These are phyloP conservation scores for Luvunga scandens DNA, from an alignment of 345 rosid genomes.

Conservation along the genomic window DNA sequence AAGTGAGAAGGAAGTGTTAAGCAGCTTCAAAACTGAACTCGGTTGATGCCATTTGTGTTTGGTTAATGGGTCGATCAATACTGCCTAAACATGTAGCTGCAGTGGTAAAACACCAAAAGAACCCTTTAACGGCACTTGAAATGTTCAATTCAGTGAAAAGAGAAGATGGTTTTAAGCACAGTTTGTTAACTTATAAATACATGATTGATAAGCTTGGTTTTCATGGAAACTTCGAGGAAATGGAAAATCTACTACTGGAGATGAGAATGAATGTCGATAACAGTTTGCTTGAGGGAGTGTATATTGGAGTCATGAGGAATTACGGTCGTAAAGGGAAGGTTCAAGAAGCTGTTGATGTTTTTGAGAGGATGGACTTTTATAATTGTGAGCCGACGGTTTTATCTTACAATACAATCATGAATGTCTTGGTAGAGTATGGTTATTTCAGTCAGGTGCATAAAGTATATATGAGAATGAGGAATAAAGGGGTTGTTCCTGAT, in stretches of 20 bases:
- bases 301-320: slow-evolving; percentile 62
- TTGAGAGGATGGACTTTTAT: slow-evolving; percentile 94
- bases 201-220: slow-evolving; percentile 74
- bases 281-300: slow-evolving; percentile 71
- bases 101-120: slow-evolving; percentile 64
- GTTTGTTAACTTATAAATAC: slow-evolving; percentile 60
- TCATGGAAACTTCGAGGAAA: slow-evolving; percentile 70
- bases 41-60: slow-evolving; percentile 6
- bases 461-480: slow-evolving; percentile 82
- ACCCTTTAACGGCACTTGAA: slow-evolving; percentile 66
- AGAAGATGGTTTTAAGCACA: slow-evolving; percentile 72
- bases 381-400: slow-evolving; percentile 62
- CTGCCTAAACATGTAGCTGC: slow-evolving; percentile 83
- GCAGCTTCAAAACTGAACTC: background rate
- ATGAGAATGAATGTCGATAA: slow-evolving; percentile 47
- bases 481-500: slow-evolving; percentile 64
- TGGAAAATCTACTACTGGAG: slow-evolving; percentile 63
- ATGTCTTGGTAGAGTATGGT: slow-evolving; percentile 65
- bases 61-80: slow-evolving; percentile 53
- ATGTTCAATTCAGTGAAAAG: slow-evolving; percentile 71
- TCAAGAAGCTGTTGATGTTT: slow-evolving; percentile 79
- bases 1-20: slow-evolving; percentile 8
- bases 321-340: slow-evolving; percentile 77
- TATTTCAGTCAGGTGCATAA: slow-evolving; percentile 79
- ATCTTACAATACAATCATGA: slow-evolving; percentile 80